Base-by-base conservation (phyloP, 2,329 filamentous ascomycete genomes). In the Cladophialophora carrionii region DNA sequence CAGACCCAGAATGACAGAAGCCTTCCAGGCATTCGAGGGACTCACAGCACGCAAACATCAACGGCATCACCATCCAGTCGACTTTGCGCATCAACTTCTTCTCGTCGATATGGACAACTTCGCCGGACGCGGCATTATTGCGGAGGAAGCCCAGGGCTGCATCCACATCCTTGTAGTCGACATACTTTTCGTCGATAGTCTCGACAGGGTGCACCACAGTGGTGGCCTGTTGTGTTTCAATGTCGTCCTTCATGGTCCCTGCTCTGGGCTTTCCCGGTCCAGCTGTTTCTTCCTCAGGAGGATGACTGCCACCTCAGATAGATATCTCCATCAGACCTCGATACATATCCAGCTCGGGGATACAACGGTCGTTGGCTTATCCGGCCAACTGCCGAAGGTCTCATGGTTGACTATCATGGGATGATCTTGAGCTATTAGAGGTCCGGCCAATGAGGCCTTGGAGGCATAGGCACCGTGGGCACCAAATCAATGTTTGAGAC, bases 11-110 rank as follows among this genome's bases (percentile, higher is more conserved):
- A 41, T 17, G 37, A 43, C 17, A 20, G 5, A n/a, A 12, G 37
- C 37, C 6, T n/a, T 43, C 37, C 37, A 17, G 4, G 37, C 14
- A 6, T 7, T 17, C 37, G 17, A 17, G n/a, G 37, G 3, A 43
- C 37, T 43, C 17, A 43, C 37, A 88, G 1, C 78, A 83, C 71
- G 68, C 79, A 61, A 76, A 84, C 78, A 83, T 80, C 64, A 81
- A 65, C 3, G 81, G 86, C 74, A 88, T 80, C 32, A 86, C 73
- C 66, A 75, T 76, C 68, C 74, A 73, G 56, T 78, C 76, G 58
- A 77, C 74, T 66, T 77, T 78, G 46, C 75, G 72, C 31, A 77
- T 69, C 7, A 78, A 71, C 29, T 67, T 68, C 65, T 75, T 74
- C 55, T 64, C 60, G 37, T 66, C 51, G 32, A 66, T 60, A 59